phyloP scores from a whole-genome alignment of 2,329 filamentous ascomycete genomes.

The Ceratocystis huliohia region DNA sequence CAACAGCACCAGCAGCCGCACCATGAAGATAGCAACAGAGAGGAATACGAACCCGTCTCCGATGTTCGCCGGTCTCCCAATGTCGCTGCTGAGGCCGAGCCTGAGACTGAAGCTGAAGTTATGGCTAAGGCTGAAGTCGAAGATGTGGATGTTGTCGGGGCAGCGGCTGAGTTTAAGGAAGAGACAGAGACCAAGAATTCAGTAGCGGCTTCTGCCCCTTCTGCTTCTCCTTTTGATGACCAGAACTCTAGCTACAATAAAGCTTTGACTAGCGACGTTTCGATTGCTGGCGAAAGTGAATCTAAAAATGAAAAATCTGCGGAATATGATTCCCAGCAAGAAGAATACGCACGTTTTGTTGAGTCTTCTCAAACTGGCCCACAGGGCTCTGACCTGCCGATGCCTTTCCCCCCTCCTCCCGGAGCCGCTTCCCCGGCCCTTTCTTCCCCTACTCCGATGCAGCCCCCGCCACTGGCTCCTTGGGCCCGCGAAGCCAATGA shows the following conservation, averaged over 20 bases:
- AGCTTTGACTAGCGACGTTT: neutral
- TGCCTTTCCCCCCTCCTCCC: constrained; percentile 54
- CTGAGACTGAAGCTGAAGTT: neutral
- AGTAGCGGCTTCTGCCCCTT: neutral
- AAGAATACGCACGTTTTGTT: neutral
- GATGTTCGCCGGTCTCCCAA: neutral
- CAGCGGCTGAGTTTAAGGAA: neutral
- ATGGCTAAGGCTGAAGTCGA: neutral
- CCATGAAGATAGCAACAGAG: neutral
- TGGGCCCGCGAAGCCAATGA: constrained; percentile 83
- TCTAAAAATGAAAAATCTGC: neutral
- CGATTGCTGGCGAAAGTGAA: neutral
- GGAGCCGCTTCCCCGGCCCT: constrained; percentile 37
- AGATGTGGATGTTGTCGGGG: neutral
- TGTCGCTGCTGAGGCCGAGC: neutral
- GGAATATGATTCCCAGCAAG: neutral
- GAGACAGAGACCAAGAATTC: neutral
- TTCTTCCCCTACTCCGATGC: constrained; percentile 29
- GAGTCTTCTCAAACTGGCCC: neutral
- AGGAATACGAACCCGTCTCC: neutral
- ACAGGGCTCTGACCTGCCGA: constrained; percentile 50
- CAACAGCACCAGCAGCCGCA: constrained; percentile 26
- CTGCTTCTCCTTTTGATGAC: neutral
- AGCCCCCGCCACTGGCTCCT: constrained; percentile 66
- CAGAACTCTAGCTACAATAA: neutral